phyloP scores from a whole-genome alignment of 2,329 filamentous ascomycete genomes.

The Aspergillus sp. region DNA sequence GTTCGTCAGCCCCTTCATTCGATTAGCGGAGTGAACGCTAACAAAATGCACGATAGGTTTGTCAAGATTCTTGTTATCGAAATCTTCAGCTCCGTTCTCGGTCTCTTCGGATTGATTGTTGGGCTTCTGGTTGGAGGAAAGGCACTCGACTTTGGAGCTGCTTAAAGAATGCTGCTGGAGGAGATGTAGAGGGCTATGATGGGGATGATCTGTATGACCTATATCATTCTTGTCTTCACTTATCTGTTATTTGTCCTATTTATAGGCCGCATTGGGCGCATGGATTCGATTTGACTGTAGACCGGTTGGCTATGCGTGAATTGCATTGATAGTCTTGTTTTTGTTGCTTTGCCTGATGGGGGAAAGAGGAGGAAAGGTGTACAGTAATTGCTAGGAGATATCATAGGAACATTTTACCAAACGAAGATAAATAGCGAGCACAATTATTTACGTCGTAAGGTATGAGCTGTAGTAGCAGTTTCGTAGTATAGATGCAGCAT shows the following conservation, averaged over 20 bases:
- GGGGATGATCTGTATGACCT: conserved; percentile 27
- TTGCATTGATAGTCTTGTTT: conserved; percentile 33
- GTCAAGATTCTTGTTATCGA: conserved; percentile 99
- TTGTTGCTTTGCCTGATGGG: conserved; percentile 25
- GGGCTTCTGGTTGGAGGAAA: conserved; percentile 86
- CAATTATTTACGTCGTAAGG: not conserved
- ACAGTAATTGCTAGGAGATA: conserved; percentile 20
- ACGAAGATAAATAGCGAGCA: not conserved
- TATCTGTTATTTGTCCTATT: conserved; percentile 27
- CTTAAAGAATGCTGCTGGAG: conserved; percentile 23
- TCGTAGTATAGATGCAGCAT: no score
- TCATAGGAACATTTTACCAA: not conserved
- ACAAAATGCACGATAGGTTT: conserved; percentile 61
- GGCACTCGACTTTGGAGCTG: conserved; percentile 67
- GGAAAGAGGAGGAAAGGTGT: conserved; percentile 13
- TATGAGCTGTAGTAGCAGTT: not conserved
- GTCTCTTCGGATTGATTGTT: conserved; percentile 93
- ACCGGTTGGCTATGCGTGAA: conserved; percentile 27
- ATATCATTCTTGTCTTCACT: conserved; percentile 20
- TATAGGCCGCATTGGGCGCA: conserved; percentile 45
- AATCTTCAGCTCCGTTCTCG: conserved; percentile 97
- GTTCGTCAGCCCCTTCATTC: conserved; percentile 55
- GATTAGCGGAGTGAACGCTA: not conserved
- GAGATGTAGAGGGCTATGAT: conserved; percentile 15
- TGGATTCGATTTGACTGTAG: conserved; percentile 36